Base-by-base conservation (phyloP, 2,329 filamentous ascomycete species). In the Penicillium freii region DNA sequence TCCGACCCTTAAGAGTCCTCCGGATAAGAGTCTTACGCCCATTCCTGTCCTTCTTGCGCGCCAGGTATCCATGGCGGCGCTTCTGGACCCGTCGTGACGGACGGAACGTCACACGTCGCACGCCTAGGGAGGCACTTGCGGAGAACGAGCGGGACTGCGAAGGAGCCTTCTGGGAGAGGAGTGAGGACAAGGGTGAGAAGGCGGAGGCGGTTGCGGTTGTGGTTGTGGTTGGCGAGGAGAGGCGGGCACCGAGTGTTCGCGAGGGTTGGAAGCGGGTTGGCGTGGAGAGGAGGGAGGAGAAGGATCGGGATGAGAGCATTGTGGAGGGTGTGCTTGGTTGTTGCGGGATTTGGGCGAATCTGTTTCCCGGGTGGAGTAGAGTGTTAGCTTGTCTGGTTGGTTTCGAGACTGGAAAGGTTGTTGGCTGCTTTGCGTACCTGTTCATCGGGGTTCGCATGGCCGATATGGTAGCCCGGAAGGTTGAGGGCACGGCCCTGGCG, bases 21-120 rank as follows among this genome's bases (percentile, higher is more conserved):
- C 83, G 76, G 71, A 78, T 79, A 62, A 87, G 62, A 48, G 81
- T 75, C 70, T 79, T 79, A 66, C 81, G 73, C 25, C 85, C 85
- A 51, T 78, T 81, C 66, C 80, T 78, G 23, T 77, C 78, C 66
- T 76, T 76, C 59, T 84, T 62, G 64, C 85, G 71, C 10, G 80
- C 74, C 58, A 87, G 68, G 66, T 85, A 87, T 2, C 84, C 84
- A 73, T 85, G 82, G 65, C 84, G 78, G 61, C 85, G 77, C 75
- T 87, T 87, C 69, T 85, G 78, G 42, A 86, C 82, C 44, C 80
- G 68, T 61, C 86, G 82, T 50, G 81, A 84, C 10, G 84, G 84
- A 54, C 83, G 82, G 66, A 79, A 87, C 42, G 85, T 87, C 56
- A 81, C 73, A 61, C 84, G 78, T 49, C 73, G 75, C 27, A 69